Percentiles rank a stretch among this genome's conserved stretches.
Evolutionary conservation across 1,139 yeast genomes (phyloP).

Genomic region (Suhomyces taliae): DNA sequence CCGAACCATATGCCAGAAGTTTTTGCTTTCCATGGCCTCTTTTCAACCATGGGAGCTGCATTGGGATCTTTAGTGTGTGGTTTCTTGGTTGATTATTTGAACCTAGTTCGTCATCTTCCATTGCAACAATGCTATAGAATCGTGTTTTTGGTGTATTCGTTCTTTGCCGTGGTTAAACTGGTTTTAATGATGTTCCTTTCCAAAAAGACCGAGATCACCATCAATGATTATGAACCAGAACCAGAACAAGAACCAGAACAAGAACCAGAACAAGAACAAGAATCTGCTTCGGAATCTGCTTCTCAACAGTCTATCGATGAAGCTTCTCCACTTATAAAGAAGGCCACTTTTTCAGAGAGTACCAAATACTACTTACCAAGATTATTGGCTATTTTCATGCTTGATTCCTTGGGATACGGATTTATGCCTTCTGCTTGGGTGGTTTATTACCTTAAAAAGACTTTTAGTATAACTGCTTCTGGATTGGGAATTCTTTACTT

Average conservation of each 20-base stretch:
- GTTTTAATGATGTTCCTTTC: constrained; percentile 55
- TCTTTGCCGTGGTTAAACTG: constrained; percentile 57
- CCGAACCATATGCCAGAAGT: constrained; percentile 67
- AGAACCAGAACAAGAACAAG: background rate
- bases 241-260: background rate
- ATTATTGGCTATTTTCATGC: constrained; percentile 55
- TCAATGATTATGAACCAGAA: background rate
- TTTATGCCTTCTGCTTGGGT: constrained; percentile 89
- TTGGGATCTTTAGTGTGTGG: constrained; percentile 73
- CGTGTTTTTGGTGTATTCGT: constrained; percentile 59
- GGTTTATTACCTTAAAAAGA: constrained; percentile 66
- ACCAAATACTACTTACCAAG: constrained; percentile 38
- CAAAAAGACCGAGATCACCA: constrained; percentile 49
- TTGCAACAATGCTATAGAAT: constrained; percentile 51
- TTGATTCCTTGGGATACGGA: constrained; percentile 86
- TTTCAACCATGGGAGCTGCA: constrained; percentile 76
- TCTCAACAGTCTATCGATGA: constrained; percentile 1
- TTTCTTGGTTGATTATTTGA: constrained; percentile 46
- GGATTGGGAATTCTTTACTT: constrained; percentile 57
- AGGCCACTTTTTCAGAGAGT: constrained; percentile 29
- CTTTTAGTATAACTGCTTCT: constrained; percentile 42
- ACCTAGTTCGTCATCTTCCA: constrained; percentile 30
- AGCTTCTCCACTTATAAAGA: constrained; percentile 7
- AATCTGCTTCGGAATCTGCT: no score
- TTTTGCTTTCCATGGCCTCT: constrained; percentile 67